Evolutionary conservation across 306 rosid species (phyloP), one percentile per base, ranked within the genome.

Genomic region (Prunus campanulata): DNA sequence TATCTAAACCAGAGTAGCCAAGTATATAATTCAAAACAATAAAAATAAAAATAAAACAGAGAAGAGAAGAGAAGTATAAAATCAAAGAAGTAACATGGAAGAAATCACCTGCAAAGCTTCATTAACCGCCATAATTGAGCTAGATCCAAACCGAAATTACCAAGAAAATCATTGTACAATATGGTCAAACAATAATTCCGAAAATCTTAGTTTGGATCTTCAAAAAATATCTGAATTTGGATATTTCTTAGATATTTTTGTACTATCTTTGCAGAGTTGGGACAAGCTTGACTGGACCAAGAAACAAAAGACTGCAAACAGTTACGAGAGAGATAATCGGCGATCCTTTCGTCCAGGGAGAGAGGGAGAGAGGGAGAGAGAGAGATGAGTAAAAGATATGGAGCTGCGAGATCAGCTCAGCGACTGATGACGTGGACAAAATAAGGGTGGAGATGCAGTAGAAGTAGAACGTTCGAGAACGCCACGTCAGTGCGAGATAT

Each of bases 401-500:
- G 32, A 83, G 87, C 77, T 80, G 80, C 70, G 78, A 78, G 71
- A 52, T 24, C 50, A 57, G 76, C 63, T 8, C 32, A 29, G 1
- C 0, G 71, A 56, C 0, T 61, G 79, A 20, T 86, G 87, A 84
- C 86, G 87, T 88, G 96, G 91, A 83, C 10, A 76, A 88, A 86
- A 57, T 59, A 86, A 77, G 76, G 91, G 86, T 65, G 85, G 9
- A 5, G 77, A 73, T 59, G 56, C 48, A 18, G 69, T 18, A 8
- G 14, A 65, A 2, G 47, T 61, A 68, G 85, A 86, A 68, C 50
- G 91, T 64, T 77, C 78, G 8, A 29, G 74, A 49, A 29, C 57
- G 85, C 78, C 91, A 87, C 82, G 90, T 78, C 11, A 83, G 82
- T 11, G 3, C 0, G 5, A 87, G 93, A 88, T 90, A 88, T 90